Base-by-base conservation (phyloP, 2,329 filamentous ascomycete species). In the Chaetomium olivaceum region DNA sequence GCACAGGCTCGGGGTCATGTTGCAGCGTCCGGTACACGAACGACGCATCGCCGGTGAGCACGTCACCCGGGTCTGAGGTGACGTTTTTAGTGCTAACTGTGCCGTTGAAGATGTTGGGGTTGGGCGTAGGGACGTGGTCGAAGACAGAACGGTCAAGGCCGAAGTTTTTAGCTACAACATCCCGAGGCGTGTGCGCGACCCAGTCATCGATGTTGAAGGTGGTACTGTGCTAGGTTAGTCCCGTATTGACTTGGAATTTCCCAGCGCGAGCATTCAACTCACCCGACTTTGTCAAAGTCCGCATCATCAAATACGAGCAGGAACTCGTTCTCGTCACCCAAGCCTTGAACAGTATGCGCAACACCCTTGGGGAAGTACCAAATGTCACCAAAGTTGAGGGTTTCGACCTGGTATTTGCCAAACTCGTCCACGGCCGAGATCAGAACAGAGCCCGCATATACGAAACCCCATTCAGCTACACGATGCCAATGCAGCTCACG, bases 181-280 rank as follows among this genome's bases (percentile, higher is more conserved):
- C 69, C 59, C 83, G 85, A 0, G 89, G 88, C 0, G 88, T 91
- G 72, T 90, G 88, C 0, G 83, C 78, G 43, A 91, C 80, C 88
- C 88, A 91, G 77, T 91, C 88, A 68, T 88, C 87, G 27, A 91
- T 81, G 77, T 87, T 89, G 80, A 91, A 91, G 0, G 89, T 90
- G 0, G 86, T 89, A n/a, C 85, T 85, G n/a, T 14, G 1, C 7
- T 1, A 23, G 52, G 21, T 33, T 58, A 43, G 39, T 7, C 16
- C 39, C 3, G 14, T n/a, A n/a, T 7, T n/a, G 4, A 43, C 4
- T 43, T 43, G 16, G 16, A 16, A 19, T n/a, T 19, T n/a, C 16
- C 4, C 19, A 7, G 39, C 6, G 39, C 39, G 5, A 19, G 2
- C 19, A 11, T 12, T 11, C 12, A 9, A 51, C 61, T 58, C 5